phyloP scores from a whole-genome alignment of 2,329 filamentous ascomycete species.

The Tolypocladium ophioglossoides region DNA sequence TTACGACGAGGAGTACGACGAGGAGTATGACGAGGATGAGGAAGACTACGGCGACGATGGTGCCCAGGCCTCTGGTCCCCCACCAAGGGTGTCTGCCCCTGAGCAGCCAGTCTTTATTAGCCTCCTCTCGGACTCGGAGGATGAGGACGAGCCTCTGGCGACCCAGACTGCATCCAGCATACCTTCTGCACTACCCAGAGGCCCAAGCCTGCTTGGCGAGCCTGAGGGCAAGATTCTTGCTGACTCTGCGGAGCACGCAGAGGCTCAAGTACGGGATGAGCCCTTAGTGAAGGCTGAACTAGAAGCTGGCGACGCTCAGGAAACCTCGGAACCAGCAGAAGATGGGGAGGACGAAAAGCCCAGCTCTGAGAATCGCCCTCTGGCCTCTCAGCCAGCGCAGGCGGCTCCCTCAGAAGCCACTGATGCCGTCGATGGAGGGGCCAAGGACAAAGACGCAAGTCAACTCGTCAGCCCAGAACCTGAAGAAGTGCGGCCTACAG shows the following conservation, averaged over 20 bases:
- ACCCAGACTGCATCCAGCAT: background rate
- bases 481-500: background rate
- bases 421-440: background rate
- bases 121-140: slow-evolving; percentile 35
- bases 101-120: slow-evolving; percentile 33
- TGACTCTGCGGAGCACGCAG: background rate
- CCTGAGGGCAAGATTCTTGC: background rate
- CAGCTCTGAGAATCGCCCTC: background rate
- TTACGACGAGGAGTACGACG: background rate
- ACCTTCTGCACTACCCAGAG: background rate
- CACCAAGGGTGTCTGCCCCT: slow-evolving; percentile 7
- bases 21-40: slow-evolving; percentile 4
- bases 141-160: slow-evolving; percentile 18
- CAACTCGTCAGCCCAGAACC: background rate
- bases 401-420: background rate
- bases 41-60: slow-evolving; percentile 3
- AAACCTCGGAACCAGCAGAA: background rate
- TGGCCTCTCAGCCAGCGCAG: background rate
- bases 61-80: slow-evolving; percentile 1
- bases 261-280: background rate
- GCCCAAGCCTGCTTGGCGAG: background rate
- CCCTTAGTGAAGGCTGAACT: background rate
- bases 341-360: background rate
- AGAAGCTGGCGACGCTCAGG: background rate
- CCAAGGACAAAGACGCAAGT: background rate